A percentile compares a stretch with the other conserved stretches of the same genome.
Evolutionary conservation across 2,329 filamentous ascomycete species (phyloP).

Genomic region (Clathrospora elynae): DNA sequence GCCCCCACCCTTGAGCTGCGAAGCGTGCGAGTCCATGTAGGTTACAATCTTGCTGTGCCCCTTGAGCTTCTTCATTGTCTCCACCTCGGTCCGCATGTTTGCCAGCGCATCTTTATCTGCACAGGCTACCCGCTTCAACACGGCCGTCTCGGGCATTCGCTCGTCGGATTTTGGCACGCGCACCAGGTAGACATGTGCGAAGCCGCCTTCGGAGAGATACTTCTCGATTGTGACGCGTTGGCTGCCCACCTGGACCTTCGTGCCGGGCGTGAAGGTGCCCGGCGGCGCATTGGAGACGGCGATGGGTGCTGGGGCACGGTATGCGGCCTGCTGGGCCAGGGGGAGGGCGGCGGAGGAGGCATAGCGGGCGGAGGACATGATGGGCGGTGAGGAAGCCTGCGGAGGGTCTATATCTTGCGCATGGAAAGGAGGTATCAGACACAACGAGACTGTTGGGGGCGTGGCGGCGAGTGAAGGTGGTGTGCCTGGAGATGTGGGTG

Average conservation of each 20-base stretch:
- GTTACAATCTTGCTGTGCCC: slow-evolving; percentile 95
- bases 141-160: slow-evolving; percentile 78
- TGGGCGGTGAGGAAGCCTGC: slow-evolving; percentile 41
- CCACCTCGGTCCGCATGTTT: slow-evolving; percentile 97
- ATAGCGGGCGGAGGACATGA: slow-evolving; percentile 50
- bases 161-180: slow-evolving; percentile 74
- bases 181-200: slow-evolving; percentile 97
- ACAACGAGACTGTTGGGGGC: slow-evolving; percentile 17
- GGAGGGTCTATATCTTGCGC: slow-evolving; percentile 37
- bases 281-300: slow-evolving; percentile 49
- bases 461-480: slow-evolving; percentile 19
- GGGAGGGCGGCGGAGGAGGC: slow-evolving; percentile 41
- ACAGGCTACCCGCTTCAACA: slow-evolving; percentile 93
- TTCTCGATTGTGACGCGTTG: slow-evolving; percentile 95
- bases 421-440: slow-evolving; percentile 30
- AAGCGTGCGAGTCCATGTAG: slow-evolving; percentile 98
- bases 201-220: slow-evolving; percentile 97
- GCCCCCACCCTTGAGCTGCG: slow-evolving; percentile 86
- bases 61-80: slow-evolving; percentile 99
- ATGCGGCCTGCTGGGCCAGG: slow-evolving; percentile 46
- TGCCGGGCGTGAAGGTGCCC: slow-evolving; percentile 89
- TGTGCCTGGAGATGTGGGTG: slow-evolving; percentile 18
- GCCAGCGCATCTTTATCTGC: slow-evolving; percentile 93
- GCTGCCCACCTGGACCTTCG: slow-evolving; percentile 92
- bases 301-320: slow-evolving; percentile 39